phyloP scores from a whole-genome alignment of 2,329 filamentous ascomycete genomes.

The Ceratocystis lukuohia region DNA sequence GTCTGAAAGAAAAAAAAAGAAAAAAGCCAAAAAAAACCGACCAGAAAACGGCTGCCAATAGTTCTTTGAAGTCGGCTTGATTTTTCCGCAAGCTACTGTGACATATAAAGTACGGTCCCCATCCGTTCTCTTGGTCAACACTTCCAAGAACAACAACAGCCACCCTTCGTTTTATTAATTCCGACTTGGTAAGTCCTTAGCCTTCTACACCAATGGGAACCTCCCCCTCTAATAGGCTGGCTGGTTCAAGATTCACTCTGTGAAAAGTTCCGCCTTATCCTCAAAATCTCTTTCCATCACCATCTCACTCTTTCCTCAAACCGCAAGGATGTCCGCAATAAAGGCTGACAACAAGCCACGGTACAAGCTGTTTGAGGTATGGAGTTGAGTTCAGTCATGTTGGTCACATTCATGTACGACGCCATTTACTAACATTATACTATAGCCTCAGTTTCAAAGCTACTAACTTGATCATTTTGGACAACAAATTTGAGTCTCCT shows the following conservation, averaged over 20 bases:
- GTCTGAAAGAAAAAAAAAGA: not conserved
- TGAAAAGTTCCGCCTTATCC: conserved; percentile 21
- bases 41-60: not conserved
- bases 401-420: not conserved
- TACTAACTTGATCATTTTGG: conserved; percentile 38
- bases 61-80: not conserved
- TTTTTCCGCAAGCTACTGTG: not conserved
- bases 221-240: not conserved
- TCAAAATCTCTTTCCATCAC: conserved; percentile 9
- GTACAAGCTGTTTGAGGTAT: conserved; percentile 48
- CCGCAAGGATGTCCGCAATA: conserved; percentile 44
- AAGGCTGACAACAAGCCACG: conserved; percentile 40
- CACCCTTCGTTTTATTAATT: not conserved
- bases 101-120: not conserved
- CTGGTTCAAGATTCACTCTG: not conserved
- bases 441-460: not conserved
- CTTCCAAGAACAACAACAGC: not conserved
- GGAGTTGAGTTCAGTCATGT: conserved; percentile 19
- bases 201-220: not conserved
- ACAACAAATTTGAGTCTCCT: conserved; percentile 44
- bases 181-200: not conserved
- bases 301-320: conserved; percentile 26
- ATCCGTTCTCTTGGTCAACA: not conserved
- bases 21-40: not conserved
- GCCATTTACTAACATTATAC: not conserved